Base-by-base conservation (phyloP, 208 protist genomes). In the Acanthamoeba rhysodes region DNA sequence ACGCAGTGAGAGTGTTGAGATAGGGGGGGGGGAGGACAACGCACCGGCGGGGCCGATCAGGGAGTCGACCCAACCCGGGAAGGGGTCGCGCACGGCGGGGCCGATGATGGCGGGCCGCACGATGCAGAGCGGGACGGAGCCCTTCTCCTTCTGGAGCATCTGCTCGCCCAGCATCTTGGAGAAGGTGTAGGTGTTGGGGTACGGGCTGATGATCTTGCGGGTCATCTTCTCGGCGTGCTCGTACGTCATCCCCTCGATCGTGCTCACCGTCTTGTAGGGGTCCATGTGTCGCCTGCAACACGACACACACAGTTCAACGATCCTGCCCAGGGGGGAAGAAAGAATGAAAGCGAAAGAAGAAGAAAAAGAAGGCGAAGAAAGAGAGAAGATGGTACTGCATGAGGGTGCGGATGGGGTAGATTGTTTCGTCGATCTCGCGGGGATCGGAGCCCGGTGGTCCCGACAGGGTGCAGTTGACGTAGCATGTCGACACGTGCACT, bases 141-240 rank as follows among this genome's bases (percentile, higher is more conserved):
- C 74, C 74, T 82, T 82, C 37, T 82, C 74, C 32, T 34, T 24
- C 45, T 82, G 74, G 27, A 82, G 74, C 45, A 82, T 53, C 74
- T 82, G 74, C 45, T 82, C 74, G 74, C 74, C 74, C 37, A 82
- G 74, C 74, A 82, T 82, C 45, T 82, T 82, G 74, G 74, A 82
- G 45, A 82, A 82, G 74, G 74, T 82, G 45, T 82, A 82, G 74
- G 74, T 82, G 74, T 82, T 82, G 45, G 74, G 74, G 74, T 82
- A 82, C 37, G 74, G 74, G 74, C 37, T 41, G 37, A 82, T 82
- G 32, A 82, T 82, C 74, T 82, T 82, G 74, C 22, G 18, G 37
- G 74, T 82, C 74, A 82, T 82, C 74, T 82, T 82, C 22, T 82
- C 74, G 16, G 74, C 74, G 37, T 82, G 74, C 37, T 82, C 74